Evolutionary conservation across 176 grass and related monocot genomes (phyloP), one percentile per base, ranked within the genome.

Genomic region (Thalia dealbata): DNA sequence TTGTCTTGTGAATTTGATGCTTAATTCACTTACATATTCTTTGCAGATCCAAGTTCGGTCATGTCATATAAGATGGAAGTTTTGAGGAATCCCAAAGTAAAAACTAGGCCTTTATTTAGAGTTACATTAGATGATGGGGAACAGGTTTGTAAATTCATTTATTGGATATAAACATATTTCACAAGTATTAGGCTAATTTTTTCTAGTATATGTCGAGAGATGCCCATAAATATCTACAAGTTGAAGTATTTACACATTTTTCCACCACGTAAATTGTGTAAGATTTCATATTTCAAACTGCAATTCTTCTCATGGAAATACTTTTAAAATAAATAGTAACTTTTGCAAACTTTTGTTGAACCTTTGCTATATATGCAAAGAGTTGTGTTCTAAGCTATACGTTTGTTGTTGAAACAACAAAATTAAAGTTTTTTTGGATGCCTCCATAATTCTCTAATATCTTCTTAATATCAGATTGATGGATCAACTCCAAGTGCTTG

Each of bases 21-120:
- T 13, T 11, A 46, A 22, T 16, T 76, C 25, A 71, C 74, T 50
- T 76, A 67, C 76, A 71, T 71, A 86, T 44, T 69, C 83, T 23
- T 76, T 82, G 66, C 81, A 99, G 95, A 93, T 84, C 95, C 87
- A 84, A 83, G 78, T 82, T 43, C 69, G 61, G 61, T 84, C 66
- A 93, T 69, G 74, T 84, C 78, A 23, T 99, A 99, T 82, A 99
- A 85, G 78, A 99, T 99, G 95, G 90, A 93, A 88, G 87, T 99
- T 66, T 51, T 93, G 67, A 93, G 90, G 77, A 99, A 85, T 81
- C 87, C 87, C 27, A 89, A 93, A 86, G 64, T 84, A 71, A 99
- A 93, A 88, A 68, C 60, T 23, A 85, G 90, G 0, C 95, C 95
- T 8, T 84, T 93, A 41, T 99, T 99, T 85, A 86, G 90, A 74